These are phyloP conservation scores for Copromyces sp. DNA, from an alignment of 495 filamentous ascomycete species.

Conservation along the genomic window DNA sequence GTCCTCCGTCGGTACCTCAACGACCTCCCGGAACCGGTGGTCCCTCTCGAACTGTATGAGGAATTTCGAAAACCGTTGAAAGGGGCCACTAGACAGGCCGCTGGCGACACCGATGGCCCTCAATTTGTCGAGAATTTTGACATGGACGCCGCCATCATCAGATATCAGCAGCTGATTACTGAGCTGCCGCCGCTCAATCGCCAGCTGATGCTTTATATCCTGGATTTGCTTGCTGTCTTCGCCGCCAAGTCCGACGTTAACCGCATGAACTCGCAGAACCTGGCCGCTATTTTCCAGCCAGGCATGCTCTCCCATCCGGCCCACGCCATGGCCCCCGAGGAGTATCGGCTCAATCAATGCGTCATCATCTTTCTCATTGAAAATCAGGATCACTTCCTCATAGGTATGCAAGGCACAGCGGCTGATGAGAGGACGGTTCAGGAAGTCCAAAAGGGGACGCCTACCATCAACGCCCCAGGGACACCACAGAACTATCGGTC, in stretches of 20 bases:
- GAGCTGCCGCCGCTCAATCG: constrained; percentile 89
- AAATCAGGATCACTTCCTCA: constrained; percentile 84
- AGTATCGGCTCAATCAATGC: constrained; percentile 91
- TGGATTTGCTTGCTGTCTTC: constrained; percentile 96
- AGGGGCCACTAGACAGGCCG: constrained; percentile 63
- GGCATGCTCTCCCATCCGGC: constrained; percentile 87
- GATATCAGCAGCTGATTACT: constrained; percentile 83
- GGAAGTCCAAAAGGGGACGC: constrained; percentile 64
- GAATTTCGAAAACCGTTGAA: constrained; percentile 78
- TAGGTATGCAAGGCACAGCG: constrained; percentile 88
- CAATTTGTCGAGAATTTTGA: constrained; percentile 61
- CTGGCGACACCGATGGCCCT: constrained; percentile 46
- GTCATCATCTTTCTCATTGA: constrained; percentile 97
- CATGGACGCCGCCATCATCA: constrained; percentile 60
- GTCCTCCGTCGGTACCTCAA: constrained; percentile 93
- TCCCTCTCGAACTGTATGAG: constrained; percentile 89
- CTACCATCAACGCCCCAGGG: constrained; percentile 43
- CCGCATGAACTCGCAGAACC: constrained; percentile 87
- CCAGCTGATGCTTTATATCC: constrained; percentile 89
- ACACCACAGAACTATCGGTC: constrained; percentile 34
- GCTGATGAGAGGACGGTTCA: constrained; percentile 80
- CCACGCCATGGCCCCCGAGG: constrained; percentile 88
- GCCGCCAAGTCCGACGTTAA: constrained; percentile 96
- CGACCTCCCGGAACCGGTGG: constrained; percentile 89
- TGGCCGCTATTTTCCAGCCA: constrained; percentile 97